A percentile compares a stretch with the other conserved stretches of the same genome.
phyloP scores from a whole-genome alignment of 306 rosid species.

The Fragaria iinumae region DNA sequence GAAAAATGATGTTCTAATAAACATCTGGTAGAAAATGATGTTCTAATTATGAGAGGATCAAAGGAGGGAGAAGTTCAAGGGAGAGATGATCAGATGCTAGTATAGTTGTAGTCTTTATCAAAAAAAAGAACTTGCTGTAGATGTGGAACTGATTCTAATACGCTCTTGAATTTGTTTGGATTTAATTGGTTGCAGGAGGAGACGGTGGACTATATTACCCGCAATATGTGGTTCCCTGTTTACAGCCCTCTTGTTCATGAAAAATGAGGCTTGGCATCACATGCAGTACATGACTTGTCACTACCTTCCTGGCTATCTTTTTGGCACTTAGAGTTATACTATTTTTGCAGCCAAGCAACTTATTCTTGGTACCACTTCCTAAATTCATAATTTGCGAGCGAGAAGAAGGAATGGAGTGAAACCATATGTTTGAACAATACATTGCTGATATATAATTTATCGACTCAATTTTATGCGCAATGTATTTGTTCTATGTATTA shows the following conservation, averaged over 20 bases:
- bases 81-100: background rate
- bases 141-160: background rate
- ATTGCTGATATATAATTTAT: background rate
- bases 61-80: background rate
- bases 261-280: conserved; percentile 31
- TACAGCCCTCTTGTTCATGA: conserved; percentile 87
- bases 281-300: background rate
- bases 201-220: conserved; percentile 48
- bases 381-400: conserved; percentile 24
- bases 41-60: background rate
- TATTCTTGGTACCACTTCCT: conserved; percentile 12
- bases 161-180: conserved; percentile 15
- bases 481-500: background rate
- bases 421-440: conserved; percentile 1
- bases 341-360: conserved; percentile 24
- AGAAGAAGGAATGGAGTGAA: conserved; percentile 16
- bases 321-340: background rate
- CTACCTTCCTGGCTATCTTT: background rate
- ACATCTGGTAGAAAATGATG: background rate
- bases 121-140: background rate
- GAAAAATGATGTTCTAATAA: background rate
- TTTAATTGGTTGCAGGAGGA: conserved; percentile 58
- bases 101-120: background rate
- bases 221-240: conserved; percentile 79
- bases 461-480: background rate